Evolutionary conservation across 78 protist genomes (phyloP), one percentile per base, ranked within the genome.

Genomic region (Dictyostelium purpureum): DNA sequence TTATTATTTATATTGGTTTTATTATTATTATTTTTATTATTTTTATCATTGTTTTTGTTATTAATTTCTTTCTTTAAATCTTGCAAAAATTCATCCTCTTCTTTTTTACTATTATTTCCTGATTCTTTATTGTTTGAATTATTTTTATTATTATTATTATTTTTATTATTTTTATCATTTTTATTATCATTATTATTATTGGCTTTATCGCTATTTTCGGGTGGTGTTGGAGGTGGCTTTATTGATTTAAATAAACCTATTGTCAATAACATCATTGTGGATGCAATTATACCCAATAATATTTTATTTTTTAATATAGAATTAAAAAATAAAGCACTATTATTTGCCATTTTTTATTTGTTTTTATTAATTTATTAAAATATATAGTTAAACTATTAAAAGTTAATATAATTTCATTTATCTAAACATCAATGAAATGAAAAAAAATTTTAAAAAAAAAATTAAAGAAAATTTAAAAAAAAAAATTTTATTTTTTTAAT

Each of bases 201-300:
- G 26, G 10, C 52, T 38, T 66, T 38, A 38, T 67, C 19, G 65
- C 11, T 21, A 7, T 43, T 43, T 43, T 43, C 7, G 49, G 52
- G 0, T 47, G 7, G 4, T 47, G 52, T 42, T 12, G 71, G 18
- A 12, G 71, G 33, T 26, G 71, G 6, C 40, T 69, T 69, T 2
- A 69, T 40, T n/a, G 76, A 1, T 69, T 69, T 69, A 69, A 69
- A 69, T 40, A 69, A 38, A 42, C 76, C 76, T 21, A 69, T 18
- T 40, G 76, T 42, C 10, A 69, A 21, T 6, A 69, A 33, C 16
- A 69, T 69, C 12, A 63, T 42, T 2, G 76, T n/a, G n/a, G n/a
- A 69, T 10, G 76, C 76, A 40, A 69, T 42, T 10, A 42, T 51
- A 69, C 76, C 76, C n/a, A 69, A 10, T 40, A 69, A 40, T 40